phyloP scores from a whole-genome alignment of 495 filamentous ascomycete species.

The Tetracladium setigerum region DNA sequence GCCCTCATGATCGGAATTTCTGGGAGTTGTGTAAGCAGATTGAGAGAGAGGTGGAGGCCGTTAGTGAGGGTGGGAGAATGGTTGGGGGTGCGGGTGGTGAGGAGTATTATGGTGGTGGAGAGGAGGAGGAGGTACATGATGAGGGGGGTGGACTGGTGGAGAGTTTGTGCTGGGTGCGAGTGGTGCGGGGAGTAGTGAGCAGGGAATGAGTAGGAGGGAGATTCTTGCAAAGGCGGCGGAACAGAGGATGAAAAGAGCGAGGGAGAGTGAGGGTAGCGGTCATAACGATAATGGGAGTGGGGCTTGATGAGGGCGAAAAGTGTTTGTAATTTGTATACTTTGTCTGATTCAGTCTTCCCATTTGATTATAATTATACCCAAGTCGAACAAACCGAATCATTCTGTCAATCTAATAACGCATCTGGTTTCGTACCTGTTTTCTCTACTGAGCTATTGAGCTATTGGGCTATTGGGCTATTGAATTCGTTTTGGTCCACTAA shows the following conservation, averaged over 20 bases:
- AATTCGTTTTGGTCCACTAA: no score
- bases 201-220: constrained; percentile 52
- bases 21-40: constrained; percentile 82
- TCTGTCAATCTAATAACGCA: no score
- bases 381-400: no score
- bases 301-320: no score
- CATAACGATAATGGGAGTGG: constrained; percentile 7
- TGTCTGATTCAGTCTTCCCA: no score
- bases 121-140: constrained; percentile 53
- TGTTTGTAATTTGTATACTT: no score
- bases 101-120: constrained; percentile 62
- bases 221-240: constrained; percentile 68
- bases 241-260: constrained; percentile 55
- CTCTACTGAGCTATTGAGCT: no score
- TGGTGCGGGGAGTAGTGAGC: constrained; percentile 20
- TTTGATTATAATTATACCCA: no score
- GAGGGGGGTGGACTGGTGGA: constrained; percentile 84
- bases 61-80: constrained; percentile 57
- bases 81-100: constrained; percentile 57
- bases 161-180: constrained; percentile 72
- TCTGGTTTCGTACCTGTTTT: no score
- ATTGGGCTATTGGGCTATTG: no score
- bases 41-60: constrained; percentile 71
- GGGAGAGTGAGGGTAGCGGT: constrained; percentile 19
- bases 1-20: constrained; percentile 76